Conservation (phyloP, 345 rosid species). For the Cardamine chenopodiifolia region DNA sequence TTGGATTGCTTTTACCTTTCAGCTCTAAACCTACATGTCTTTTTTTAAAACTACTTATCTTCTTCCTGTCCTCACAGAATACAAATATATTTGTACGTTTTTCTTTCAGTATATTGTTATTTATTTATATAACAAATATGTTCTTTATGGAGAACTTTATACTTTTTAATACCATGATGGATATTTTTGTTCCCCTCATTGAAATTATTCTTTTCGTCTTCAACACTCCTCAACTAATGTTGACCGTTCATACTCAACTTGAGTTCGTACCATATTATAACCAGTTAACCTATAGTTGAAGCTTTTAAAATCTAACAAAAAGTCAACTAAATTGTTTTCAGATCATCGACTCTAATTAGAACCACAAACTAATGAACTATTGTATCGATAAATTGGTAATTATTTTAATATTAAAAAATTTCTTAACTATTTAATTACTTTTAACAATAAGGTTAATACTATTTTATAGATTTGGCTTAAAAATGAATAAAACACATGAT, state of each 20-base stretch:
- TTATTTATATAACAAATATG: background rate
- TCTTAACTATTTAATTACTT: background rate
- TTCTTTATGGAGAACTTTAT: constrained; percentile 11
- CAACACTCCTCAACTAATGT: constrained; percentile 28
- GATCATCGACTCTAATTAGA: background rate
- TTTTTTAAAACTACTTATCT: constrained; percentile 16
- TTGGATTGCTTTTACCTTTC: constrained; percentile 29
- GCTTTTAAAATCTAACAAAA: background rate
- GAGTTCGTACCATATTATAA: constrained; percentile 30
- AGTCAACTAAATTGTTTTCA: background rate
- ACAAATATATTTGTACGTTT: background rate
- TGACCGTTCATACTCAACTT: constrained; percentile 17
- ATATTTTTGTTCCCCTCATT: constrained; percentile 14
- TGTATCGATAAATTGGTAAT: background rate
- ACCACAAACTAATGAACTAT: background rate
- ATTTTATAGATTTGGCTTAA: background rate
- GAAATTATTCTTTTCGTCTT: constrained; percentile 38
- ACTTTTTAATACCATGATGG: constrained; percentile 19
- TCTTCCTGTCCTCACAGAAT: constrained; percentile 2
- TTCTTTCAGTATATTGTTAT: background rate
- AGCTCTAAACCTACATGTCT: constrained; percentile 31
- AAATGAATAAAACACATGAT: background rate
- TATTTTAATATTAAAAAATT: background rate
- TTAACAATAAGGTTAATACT: background rate
- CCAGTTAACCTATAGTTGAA: background rate